phyloP scores from a whole-genome alignment of 345 rosid species.

The Aurinia saxatilis region DNA sequence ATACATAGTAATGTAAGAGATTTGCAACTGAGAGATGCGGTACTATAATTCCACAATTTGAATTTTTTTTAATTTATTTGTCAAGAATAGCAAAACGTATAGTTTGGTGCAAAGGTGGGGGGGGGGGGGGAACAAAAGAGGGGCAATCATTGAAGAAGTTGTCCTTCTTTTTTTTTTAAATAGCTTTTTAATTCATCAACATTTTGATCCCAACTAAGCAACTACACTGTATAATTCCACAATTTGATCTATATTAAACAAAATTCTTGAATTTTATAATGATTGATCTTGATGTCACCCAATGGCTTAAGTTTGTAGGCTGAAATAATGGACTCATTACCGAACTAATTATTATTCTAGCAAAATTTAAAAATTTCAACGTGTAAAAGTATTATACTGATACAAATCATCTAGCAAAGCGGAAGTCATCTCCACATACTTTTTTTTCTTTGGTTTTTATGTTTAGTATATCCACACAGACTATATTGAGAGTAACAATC shows the following conservation, averaged over 20 bases:
- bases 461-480: too few relatives aligned
- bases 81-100: not conserved
- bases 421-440: not conserved
- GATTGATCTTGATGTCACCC: not conserved
- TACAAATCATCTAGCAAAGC: not conserved
- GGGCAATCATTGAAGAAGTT: constrained; percentile 53
- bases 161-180: constrained; percentile 12
- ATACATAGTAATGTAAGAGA: not conserved
- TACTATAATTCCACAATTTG: too few relatives aligned
- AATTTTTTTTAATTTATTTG: too few relatives aligned
- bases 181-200: not conserved
- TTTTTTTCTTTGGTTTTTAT: too few relatives aligned
- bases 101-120: constrained; percentile 4
- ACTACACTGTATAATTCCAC: not conserved
- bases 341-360: not conserved
- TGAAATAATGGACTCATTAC: not conserved
- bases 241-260: not conserved
- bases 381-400: too few relatives aligned
- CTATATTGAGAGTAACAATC: not conserved
- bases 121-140: constrained; percentile 29
- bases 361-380: not conserved
- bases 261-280: not conserved
- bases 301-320: not conserved
- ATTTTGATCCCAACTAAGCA: not conserved
- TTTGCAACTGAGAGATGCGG: not conserved